Percentiles rank a stretch among this genome's conserved stretches.
phyloP scores from a whole-genome alignment of 2,329 filamentous ascomycete species.

The Penicillium carneum region DNA sequence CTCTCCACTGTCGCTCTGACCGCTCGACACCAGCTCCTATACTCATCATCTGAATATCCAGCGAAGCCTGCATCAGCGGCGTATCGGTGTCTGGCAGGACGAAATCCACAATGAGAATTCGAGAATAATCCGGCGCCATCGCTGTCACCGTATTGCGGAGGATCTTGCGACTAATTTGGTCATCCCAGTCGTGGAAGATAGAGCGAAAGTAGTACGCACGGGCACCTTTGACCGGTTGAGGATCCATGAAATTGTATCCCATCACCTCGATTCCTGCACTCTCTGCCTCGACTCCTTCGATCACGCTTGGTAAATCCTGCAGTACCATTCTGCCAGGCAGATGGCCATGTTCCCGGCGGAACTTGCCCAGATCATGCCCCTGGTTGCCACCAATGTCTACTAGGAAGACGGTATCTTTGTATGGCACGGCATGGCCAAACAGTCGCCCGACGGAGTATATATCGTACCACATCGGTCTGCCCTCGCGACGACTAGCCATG shows the following conservation, averaged over 20 bases:
- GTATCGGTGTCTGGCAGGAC: conserved; percentile 44
- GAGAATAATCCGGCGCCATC: conserved; percentile 43
- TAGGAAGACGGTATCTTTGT: conserved; percentile 43
- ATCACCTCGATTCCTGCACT: conserved; percentile 39
- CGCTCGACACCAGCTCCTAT: conserved; percentile 46
- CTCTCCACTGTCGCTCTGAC: conserved; percentile 44
- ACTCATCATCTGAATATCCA: conserved; percentile 53
- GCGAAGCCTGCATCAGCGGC: conserved; percentile 39
- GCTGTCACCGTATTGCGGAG: conserved; percentile 43
- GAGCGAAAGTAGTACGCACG: conserved; percentile 48
- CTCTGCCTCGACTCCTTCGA: conserved; percentile 21
- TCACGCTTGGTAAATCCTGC: conserved; percentile 50
- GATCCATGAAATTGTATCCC: conserved; percentile 46
- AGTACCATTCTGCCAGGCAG: conserved; percentile 48
- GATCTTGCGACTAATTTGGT: conserved; percentile 44
- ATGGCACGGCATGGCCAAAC: conserved; percentile 33
- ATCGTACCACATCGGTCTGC: conserved; percentile 43
- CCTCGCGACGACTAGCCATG: conserved; percentile 44
- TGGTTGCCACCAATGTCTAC: conserved; percentile 55
- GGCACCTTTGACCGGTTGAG: conserved; percentile 46
- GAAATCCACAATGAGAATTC: conserved; percentile 48
- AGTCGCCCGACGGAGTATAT: conserved; percentile 41
- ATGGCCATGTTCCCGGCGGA: conserved; percentile 44
- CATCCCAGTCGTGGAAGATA: conserved; percentile 51
- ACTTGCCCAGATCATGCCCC: conserved; percentile 48